Conservation (phyloP, 2,329 filamentous ascomycete genomes). For the Aspergillus unguis region DNA sequence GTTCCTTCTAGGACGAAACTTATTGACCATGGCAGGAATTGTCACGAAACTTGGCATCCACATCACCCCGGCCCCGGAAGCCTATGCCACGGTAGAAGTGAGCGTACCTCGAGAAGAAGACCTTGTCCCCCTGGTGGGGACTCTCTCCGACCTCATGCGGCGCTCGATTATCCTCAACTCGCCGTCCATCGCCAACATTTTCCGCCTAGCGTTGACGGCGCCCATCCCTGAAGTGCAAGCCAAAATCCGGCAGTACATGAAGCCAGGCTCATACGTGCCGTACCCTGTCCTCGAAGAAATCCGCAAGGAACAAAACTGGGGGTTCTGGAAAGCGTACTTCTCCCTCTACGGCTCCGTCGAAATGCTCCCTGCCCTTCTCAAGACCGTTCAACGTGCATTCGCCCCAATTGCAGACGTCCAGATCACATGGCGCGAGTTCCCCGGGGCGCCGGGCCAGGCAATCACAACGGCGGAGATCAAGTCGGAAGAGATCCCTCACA, state of each 20-base stretch:
- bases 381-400: conserved; percentile 2
- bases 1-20: neutral
- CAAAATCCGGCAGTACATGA: neutral
- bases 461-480: conserved; percentile 5
- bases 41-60: conserved; percentile 54
- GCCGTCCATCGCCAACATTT: conserved; percentile 7
- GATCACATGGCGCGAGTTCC: conserved; percentile 9
- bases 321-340: conserved; percentile 8
- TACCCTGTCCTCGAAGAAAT: conserved; percentile 2
- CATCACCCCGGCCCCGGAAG: conserved; percentile 5
- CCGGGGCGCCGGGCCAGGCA: conserved; percentile 1
- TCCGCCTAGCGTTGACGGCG: conserved; percentile 3
- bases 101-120: conserved; percentile 4
- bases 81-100: conserved; percentile 1
- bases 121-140: conserved; percentile 1
- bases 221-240: neutral
- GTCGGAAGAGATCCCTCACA: conserved; percentile 9
- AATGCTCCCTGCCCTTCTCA: conserved; percentile 3
- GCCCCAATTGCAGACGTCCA: neutral
- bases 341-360: conserved; percentile 7
- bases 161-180: conserved; percentile 7
- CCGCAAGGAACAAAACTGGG: neutral
- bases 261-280: conserved; percentile 3
- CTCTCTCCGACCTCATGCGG: conserved; percentile 4
- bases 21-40: conserved; percentile 36